A percentile compares a stretch with the other conserved stretches of the same genome.
Conservation (phyloP, 805 yeast genomes). For the Starmerella cellae region DNA sequence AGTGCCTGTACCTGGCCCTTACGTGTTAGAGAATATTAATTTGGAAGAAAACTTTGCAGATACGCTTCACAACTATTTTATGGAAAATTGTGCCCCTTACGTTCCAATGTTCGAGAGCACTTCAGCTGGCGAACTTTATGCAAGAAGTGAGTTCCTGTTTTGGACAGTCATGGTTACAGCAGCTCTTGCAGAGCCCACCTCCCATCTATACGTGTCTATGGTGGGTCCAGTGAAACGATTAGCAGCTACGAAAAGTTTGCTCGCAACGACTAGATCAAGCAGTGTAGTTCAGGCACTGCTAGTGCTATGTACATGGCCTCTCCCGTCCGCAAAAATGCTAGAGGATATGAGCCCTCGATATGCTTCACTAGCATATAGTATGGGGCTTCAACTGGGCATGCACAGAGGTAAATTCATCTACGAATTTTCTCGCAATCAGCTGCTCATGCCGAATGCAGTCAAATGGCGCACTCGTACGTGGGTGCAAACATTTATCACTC, state of each 20-base stretch:
- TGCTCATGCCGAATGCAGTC: slow-evolving; percentile 76
- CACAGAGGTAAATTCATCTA: slow-evolving; percentile 85
- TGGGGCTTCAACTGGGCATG: slow-evolving; percentile 75
- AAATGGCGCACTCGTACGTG: slow-evolving; percentile 90
- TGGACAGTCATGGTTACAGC: slow-evolving; percentile 89
- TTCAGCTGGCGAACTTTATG: slow-evolving; percentile 61
- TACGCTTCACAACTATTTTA: slow-evolving; percentile 57
- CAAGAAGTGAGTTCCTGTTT: slow-evolving; percentile 70
- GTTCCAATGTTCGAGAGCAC: slow-evolving; percentile 65
- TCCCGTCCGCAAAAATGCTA: slow-evolving; percentile 80
- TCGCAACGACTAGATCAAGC: slow-evolving; percentile 82
- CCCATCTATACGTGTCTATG: slow-evolving; percentile 59
- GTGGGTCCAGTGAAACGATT: slow-evolving; percentile 70
- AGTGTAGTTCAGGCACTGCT: slow-evolving; percentile 84
- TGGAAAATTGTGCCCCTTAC: slow-evolving; percentile 54
- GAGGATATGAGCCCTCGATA: slow-evolving; percentile 88
- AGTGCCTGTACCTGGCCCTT: slow-evolving; percentile 18
- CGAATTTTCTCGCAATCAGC: slow-evolving; percentile 84
- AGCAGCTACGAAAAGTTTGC: slow-evolving; percentile 88
- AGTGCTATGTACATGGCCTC: slow-evolving; percentile 79
- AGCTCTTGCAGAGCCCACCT: slow-evolving; percentile 74
- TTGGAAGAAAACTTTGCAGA: slow-evolving; percentile 55
- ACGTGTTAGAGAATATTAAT: slow-evolving; percentile 52
- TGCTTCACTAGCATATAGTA: slow-evolving; percentile 70
- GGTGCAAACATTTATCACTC: slow-evolving; percentile 77